A percentile compares a stretch with the other conserved stretches of the same genome.
These are phyloP conservation scores for Populus deltoides DNA, from an alignment of 345 rosid species.

Conservation along the genomic window DNA sequence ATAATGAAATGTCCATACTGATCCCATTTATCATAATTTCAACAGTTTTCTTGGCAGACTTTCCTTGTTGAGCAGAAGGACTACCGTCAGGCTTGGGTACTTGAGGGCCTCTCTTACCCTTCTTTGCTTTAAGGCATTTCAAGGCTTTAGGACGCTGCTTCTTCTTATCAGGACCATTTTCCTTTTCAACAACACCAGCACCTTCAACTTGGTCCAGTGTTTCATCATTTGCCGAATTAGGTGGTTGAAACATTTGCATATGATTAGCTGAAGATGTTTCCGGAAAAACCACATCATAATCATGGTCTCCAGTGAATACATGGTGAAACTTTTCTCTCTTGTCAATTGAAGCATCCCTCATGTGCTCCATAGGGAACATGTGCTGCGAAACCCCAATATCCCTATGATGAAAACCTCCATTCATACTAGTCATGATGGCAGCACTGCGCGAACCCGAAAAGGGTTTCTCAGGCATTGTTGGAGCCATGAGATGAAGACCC, in stretches of 20 bases:
- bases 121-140: conserved; percentile 65
- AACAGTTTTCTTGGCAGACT: conserved; percentile 72
- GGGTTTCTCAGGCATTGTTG: not conserved
- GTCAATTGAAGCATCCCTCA: conserved; percentile 58
- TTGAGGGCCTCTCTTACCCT: conserved; percentile 37
- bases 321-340: conserved; percentile 66
- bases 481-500: not conserved
- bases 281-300: conserved; percentile 42
- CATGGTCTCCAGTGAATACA: conserved; percentile 49
- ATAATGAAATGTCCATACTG: conserved; percentile 76
- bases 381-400: conserved; percentile 42
- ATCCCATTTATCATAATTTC: conserved; percentile 80
- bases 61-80: conserved; percentile 46
- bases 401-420: not conserved
- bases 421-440: not conserved
- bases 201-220: conserved; percentile 51
- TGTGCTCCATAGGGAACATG: conserved; percentile 55
- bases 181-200: conserved; percentile 30
- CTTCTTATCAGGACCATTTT: conserved; percentile 53
- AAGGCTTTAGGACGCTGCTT: conserved; percentile 46
- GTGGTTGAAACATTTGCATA: conserved; percentile 61
- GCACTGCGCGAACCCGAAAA: not conserved
- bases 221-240: conserved; percentile 46
- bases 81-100: conserved; percentile 62
- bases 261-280: conserved; percentile 61